These are phyloP conservation scores for Xylaria sp. DNA, from an alignment of 2,329 filamentous ascomycete species.

Conservation along the genomic window DNA sequence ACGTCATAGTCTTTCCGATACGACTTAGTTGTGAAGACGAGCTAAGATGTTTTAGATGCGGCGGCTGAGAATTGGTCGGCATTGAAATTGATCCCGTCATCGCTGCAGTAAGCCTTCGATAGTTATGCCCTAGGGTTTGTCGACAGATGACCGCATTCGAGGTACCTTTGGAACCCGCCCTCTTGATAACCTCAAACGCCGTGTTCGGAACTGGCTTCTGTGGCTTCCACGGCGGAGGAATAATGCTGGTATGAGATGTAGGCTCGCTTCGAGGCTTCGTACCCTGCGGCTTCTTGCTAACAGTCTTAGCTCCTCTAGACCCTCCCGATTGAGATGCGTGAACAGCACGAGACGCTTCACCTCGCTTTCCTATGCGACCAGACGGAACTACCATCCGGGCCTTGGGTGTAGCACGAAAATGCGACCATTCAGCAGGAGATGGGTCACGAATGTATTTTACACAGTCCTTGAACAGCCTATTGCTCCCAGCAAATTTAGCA, in stretches of 20 bases:
- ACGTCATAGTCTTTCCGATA: conserved; percentile 56
- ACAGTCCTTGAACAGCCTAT: conserved; percentile 69
- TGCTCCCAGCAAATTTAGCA: conserved; percentile 61
- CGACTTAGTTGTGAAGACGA: conserved; percentile 54
- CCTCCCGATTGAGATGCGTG: conserved; percentile 39
- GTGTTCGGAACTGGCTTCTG: conserved; percentile 51
- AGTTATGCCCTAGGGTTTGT: conserved; percentile 48
- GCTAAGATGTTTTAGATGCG: conserved; percentile 54
- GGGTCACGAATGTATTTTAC: conserved; percentile 68
- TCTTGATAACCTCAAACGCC: conserved; percentile 51
- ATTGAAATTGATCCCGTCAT: conserved; percentile 49
- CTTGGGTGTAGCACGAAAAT: conserved; percentile 64
- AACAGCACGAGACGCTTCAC: conserved; percentile 46
- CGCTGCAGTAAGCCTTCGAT: conserved; percentile 51
- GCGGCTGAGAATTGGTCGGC: conserved; percentile 53
- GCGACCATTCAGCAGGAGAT: conserved; percentile 66
- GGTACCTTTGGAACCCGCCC: conserved; percentile 47
- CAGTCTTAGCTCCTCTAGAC: conserved; percentile 33
- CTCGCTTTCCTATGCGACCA: conserved; percentile 46
- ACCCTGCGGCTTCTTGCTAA: conserved; percentile 25
- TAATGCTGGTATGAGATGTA: conserved; percentile 32
- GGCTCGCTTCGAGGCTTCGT: conserved; percentile 24
- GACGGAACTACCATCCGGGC: conserved; percentile 49
- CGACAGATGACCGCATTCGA: conserved; percentile 50
- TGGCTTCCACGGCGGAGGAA: conserved; percentile 47